Evolutionary conservation across 192 early-diverging fungal genomes (phyloP).

Genomic region (Fimicolochytrium jonesii): DNA sequence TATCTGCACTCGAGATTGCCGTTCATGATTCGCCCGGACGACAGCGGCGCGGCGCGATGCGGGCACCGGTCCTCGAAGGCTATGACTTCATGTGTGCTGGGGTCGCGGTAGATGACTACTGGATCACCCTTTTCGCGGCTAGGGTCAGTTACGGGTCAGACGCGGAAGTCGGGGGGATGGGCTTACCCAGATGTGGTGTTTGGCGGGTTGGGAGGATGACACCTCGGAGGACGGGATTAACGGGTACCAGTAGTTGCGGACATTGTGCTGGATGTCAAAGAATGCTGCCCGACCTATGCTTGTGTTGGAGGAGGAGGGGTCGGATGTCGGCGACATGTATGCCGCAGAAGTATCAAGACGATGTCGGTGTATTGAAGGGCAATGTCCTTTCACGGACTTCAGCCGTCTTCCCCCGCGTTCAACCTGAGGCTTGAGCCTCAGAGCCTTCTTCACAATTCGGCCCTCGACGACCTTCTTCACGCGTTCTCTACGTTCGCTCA

Average conservation of each 20-base stretch:
- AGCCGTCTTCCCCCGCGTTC: too few species aligned
- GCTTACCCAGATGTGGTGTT: constrained; percentile 4
- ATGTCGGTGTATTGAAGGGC: too few species aligned
- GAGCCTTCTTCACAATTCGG: too few species aligned
- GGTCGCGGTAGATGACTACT: constrained; percentile 40
- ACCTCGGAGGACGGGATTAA: constrained; percentile 18
- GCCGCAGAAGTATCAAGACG: too few species aligned
- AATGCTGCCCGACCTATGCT: too few species aligned
- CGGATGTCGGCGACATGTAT: too few species aligned
- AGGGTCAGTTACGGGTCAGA: neutral
- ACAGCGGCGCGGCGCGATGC: constrained; percentile 36
- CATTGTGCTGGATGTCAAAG: too few species aligned
- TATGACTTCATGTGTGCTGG: constrained; percentile 16
- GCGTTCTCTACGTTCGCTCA: too few species aligned
- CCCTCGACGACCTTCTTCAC: too few species aligned
- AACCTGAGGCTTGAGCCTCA: too few species aligned
- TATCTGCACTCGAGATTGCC: constrained; percentile 38
- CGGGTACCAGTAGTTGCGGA: constrained; percentile 31
- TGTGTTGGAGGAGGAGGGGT: too few species aligned
- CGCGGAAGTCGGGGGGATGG: neutral
- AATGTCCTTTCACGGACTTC: too few species aligned
- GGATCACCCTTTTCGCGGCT: constrained; percentile 24
- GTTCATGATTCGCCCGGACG: constrained; percentile 28
- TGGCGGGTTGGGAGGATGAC: neutral
- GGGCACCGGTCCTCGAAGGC: constrained; percentile 33